Percentiles rank a stretch among this genome's conserved stretches.
Conservation (phyloP, 805 yeast species). For the Spencermartinsiella europaea region DNA sequence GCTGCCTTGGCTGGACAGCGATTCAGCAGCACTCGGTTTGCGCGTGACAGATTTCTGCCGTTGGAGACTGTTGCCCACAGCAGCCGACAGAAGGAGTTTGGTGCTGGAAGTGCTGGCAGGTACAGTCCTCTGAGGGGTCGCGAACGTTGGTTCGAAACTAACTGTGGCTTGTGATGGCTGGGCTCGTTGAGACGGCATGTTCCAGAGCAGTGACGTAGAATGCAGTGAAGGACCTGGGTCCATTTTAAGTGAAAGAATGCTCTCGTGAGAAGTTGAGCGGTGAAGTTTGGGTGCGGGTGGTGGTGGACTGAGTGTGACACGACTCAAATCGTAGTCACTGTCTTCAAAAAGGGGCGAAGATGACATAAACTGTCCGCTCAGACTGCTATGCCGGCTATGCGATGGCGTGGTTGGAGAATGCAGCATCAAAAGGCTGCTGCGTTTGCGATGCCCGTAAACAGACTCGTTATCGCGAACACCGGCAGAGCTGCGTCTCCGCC, state of each 20-base stretch:
- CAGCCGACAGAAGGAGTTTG: constrained; percentile 4
- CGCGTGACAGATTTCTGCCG: not conserved
- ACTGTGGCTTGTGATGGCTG: constrained; percentile 1
- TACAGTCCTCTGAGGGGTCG: not conserved
- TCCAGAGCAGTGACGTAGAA: not conserved
- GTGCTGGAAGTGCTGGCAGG: not conserved
- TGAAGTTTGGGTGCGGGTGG: constrained; percentile 3
- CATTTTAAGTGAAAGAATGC: constrained; percentile 6
- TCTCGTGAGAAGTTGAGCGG: constrained; percentile 12
- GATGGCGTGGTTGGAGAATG: not conserved
- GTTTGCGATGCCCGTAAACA: not conserved
- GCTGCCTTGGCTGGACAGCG: not conserved
- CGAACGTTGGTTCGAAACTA: constrained; percentile 1
- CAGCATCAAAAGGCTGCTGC: not conserved
- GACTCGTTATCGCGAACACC: not conserved
- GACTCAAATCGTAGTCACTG: not conserved
- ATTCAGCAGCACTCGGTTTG: constrained; percentile 1
- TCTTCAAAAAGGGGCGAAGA: not conserved
- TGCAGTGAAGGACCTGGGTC: not conserved
- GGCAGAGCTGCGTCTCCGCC: not conserved
- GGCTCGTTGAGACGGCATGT: not conserved
- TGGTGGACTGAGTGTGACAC: not conserved
- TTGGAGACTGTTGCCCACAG: constrained; percentile 5
- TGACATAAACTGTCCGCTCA: not conserved
- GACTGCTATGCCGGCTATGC: constrained; percentile 3